Base-by-base conservation (phyloP, 768 basidiomycete genomes). In the Candolleomyces eurysporus region DNA sequence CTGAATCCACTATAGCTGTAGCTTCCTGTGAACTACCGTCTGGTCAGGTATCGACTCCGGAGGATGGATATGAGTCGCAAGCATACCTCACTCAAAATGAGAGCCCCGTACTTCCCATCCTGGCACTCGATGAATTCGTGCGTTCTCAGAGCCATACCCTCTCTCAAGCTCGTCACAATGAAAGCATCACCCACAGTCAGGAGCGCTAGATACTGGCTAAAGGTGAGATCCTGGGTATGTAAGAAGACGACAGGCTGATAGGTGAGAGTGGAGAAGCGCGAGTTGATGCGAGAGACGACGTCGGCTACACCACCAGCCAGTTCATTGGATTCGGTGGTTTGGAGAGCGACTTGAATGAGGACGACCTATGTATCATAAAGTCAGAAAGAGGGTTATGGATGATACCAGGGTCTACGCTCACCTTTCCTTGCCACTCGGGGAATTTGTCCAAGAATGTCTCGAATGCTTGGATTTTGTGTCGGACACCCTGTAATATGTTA, bases 111-210 rank as follows among this genome's bases (percentile, higher is more conserved):
- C 56, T 80, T 73, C 16, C 75, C 85, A 67, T 91, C 88, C 70
- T 94, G 93, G 67, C 91, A 94, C 71, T 92, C 90, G 11, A 95
- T 91, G 68, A 85, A 93, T 71, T 93, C 91, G 69, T 92, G 91
- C 2, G 88, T 87, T 50, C 89, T 79, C 55, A 94, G 73, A 10
- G 92, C 92, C 93, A 95, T 94, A 0, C 93, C 93, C 72, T 95
- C 93, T 2, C 93, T 79, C 72, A 95, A 75, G 70, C 89, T 90
- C 5, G 91, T 90, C 21, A 92, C 88, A 64, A 94, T 77, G 74
- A 95, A 94, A 45, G 89, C 91, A 71, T 94, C 93, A 4, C 90
- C 93, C 6, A 91, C 87, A 11, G 82, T 92, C 61, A 94, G 74
- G 42, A 95, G 76, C 8, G 90, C 92, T 21, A 95, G 79, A 69